Evolutionary conservation across 371 early-diverging fungal genomes (phyloP).

Genomic region (Mucor racemosus): DNA sequence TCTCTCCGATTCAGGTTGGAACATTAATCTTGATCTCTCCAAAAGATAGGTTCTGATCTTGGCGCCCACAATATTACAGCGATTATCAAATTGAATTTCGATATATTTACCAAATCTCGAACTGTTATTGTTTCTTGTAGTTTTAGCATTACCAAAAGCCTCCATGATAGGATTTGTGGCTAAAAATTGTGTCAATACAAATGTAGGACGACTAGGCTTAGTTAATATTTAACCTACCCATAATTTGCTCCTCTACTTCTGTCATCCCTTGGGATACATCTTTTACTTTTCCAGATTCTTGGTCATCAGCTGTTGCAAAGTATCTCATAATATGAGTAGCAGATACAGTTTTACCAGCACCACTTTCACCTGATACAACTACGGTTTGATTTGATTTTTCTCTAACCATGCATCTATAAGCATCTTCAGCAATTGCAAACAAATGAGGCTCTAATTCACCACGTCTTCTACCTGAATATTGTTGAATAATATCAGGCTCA

Average conservation of each 20-base stretch:
- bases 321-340: constrained; percentile 98
- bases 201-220: neutral
- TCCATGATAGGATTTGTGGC: constrained; percentile 99
- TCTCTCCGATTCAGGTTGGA: constrained; percentile 91
- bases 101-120: constrained; percentile 99
- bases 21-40: constrained; percentile 97
- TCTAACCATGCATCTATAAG: constrained; percentile 93
- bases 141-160: constrained; percentile 99
- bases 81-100: constrained; percentile 86
- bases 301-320: constrained; percentile 90
- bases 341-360: constrained; percentile 96
- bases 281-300: constrained; percentile 51
- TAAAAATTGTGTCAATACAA: constrained; percentile 50
- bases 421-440: constrained; percentile 98
- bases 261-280: constrained; percentile 64
- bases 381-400: constrained; percentile 96
- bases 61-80: constrained; percentile 91
- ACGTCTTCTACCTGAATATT: constrained; percentile 91
- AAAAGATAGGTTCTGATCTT: constrained; percentile 96
- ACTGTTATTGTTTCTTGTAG: constrained; percentile 98
- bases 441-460: constrained; percentile 98
- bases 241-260: constrained; percentile 82
- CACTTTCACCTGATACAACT: constrained; percentile 98
- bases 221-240: constrained; percentile 49
- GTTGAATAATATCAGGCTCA: constrained; percentile 86